Percentiles rank a stretch among this genome's conserved stretches.
Conservation (phyloP, 164 flowering plant genomes). For the Annona cherimola region DNA sequence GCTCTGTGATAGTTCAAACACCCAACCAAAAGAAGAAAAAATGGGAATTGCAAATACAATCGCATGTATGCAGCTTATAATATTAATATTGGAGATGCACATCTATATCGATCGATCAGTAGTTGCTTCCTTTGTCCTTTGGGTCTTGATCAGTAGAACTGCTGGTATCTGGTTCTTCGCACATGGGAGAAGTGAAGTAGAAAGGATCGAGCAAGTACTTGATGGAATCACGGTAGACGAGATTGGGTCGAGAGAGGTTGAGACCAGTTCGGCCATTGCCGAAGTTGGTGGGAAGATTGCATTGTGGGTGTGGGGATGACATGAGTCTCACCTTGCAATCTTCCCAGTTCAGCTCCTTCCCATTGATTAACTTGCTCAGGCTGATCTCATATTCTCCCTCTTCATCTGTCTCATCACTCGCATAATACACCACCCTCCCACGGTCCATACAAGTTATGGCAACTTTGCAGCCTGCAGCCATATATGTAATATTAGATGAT, state of each 20-base stretch:
- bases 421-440: conserved; percentile 48
- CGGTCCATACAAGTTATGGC: conserved; percentile 65
- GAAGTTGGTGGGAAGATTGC: conserved; percentile 58
- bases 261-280: conserved; percentile 55
- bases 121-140: conserved; percentile 5
- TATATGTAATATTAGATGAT: too few relatives aligned
- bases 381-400: conserved; percentile 42
- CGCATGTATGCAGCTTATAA: too few relatives aligned
- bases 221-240: conserved; percentile 34
- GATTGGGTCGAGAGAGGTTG: conserved; percentile 42
- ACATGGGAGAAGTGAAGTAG: conserved; percentile 68
- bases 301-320: conserved; percentile 59
- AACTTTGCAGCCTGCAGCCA: conserved; percentile 48
- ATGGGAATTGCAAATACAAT: too few relatives aligned
- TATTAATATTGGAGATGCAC: not conserved
- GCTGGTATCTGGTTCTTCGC: conserved; percentile 49
- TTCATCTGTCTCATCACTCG: conserved; percentile 59
- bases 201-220: conserved; percentile 47
- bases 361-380: conserved; percentile 28
- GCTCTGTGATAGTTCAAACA: too few relatives aligned
- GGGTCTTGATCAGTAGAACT: not conserved
- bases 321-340: conserved; percentile 59
- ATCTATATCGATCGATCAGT: not conserved
- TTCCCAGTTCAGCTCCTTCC: conserved; percentile 40
- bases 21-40: too few relatives aligned